Percentiles rank a stretch among this genome's conserved stretches.
phyloP scores from a whole-genome alignment of 495 filamentous ascomycete genomes.

The Viridothelium virens region DNA sequence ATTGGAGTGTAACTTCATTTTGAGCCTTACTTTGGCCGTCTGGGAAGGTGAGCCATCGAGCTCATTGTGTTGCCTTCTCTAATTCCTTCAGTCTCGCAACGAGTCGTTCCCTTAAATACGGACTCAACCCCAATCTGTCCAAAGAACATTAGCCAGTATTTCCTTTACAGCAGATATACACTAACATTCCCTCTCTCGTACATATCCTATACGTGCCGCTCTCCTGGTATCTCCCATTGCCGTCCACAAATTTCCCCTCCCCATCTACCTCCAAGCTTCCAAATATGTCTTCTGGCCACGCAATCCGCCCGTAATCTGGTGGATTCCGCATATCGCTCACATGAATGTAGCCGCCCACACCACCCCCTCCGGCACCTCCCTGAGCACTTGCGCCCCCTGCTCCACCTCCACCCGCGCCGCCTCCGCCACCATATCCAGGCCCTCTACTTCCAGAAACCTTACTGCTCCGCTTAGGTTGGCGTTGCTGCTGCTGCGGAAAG shows the following conservation, averaged over 20 bases:
- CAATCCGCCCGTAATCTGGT: conserved; percentile 84
- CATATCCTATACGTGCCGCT: conserved; percentile 63
- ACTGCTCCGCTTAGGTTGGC: background rate
- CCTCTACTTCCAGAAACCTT: conserved; percentile 20
- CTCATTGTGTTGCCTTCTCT: conserved; percentile 11
- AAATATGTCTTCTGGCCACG: conserved; percentile 85
- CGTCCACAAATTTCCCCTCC: conserved; percentile 60
- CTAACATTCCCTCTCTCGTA: conserved; percentile 65
- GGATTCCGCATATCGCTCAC: conserved; percentile 74
- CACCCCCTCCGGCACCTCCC: conserved; percentile 74
- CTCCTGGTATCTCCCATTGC: conserved; percentile 51
- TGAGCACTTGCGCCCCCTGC: conserved; percentile 72
- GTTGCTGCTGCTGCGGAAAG: conserved; percentile 43
- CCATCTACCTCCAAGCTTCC: conserved; percentile 83
- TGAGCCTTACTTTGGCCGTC: background rate
- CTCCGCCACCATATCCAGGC: conserved; percentile 37
- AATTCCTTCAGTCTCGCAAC: conserved; percentile 39
- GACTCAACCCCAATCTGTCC: conserved; percentile 45
- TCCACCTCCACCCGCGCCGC: conserved; percentile 44
- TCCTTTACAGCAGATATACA: conserved; percentile 29
- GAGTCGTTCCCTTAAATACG: conserved; percentile 50
- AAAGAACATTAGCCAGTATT: background rate
- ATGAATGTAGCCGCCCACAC: conserved; percentile 82
- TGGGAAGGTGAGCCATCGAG: background rate
- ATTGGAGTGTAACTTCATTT: background rate